phyloP scores from a whole-genome alignment of 202 grass and related monocot species.

The Dendrocalamus latiflorus region DNA sequence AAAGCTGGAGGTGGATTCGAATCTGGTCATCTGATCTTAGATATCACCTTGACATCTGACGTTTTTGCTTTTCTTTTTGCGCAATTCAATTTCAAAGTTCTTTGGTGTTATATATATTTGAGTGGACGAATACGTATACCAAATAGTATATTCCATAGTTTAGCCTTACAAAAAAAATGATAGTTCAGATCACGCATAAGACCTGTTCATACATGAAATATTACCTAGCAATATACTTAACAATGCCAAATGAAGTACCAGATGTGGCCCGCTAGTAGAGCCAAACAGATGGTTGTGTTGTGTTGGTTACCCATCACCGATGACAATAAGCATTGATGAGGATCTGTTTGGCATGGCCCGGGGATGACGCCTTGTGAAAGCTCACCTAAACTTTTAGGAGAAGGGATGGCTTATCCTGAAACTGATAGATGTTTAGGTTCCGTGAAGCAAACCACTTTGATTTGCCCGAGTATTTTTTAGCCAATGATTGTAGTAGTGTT shows the following conservation, averaged over 20 bases:
- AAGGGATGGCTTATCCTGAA: not conserved
- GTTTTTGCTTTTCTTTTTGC: not conserved
- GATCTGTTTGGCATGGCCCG: conserved; percentile 25
- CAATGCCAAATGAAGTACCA: not conserved
- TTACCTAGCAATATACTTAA: not conserved
- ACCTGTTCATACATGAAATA: not conserved
- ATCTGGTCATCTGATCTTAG: not conserved
- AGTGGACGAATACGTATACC: not conserved
- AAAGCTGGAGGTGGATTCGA: not conserved
- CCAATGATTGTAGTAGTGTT: not conserved
- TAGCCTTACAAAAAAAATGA: not conserved
- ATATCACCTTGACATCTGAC: not conserved
- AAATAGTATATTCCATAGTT: not conserved
- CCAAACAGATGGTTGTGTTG: conserved; percentile 3
- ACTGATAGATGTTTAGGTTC: conserved; percentile 17
- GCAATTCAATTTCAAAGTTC: not conserved
- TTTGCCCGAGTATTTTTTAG: not conserved
- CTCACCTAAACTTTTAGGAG: conserved; percentile 5
- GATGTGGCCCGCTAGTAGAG: not conserved
- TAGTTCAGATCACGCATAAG: not conserved
- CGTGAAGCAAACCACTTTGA: conserved; percentile 35
- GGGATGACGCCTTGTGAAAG: conserved; percentile 34
- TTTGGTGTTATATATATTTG: not conserved
- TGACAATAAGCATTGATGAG: not conserved
- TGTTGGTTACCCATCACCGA: conserved; percentile 1